phyloP scores from a whole-genome alignment of 1,284 basidiomycete species.

The Fomitiporia mediterranea region DNA sequence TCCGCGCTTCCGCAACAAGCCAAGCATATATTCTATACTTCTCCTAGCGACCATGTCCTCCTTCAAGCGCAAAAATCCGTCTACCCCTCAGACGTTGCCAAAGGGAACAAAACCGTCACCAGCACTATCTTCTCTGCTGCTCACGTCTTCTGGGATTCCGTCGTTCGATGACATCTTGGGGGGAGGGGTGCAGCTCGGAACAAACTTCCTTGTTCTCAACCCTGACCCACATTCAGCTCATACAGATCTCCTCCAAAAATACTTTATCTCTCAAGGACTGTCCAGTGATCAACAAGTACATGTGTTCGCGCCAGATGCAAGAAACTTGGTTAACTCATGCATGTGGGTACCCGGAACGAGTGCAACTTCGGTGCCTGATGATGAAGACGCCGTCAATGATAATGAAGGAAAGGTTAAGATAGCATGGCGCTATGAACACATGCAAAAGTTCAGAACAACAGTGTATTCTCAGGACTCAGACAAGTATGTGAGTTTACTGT shows the following conservation, averaged over 20 bases:
- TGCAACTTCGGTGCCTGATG: constrained; percentile 25
- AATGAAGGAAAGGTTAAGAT: constrained; percentile 67
- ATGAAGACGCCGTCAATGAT: constrained; percentile 41
- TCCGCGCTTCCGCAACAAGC: background rate
- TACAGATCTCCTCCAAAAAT: constrained; percentile 81
- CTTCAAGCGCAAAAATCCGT: constrained; percentile 68
- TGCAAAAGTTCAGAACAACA: constrained; percentile 90
- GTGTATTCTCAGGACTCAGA: constrained; percentile 41
- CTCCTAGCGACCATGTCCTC: constrained; percentile 71
- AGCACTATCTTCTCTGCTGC: constrained; percentile 52
- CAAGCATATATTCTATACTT: background rate
- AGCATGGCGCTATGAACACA: constrained; percentile 92
- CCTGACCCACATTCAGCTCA: constrained; percentile 86
- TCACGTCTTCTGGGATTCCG: constrained; percentile 85
- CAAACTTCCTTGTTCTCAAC: constrained; percentile 67
- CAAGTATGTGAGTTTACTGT: constrained; percentile 40
- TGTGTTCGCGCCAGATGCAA: constrained; percentile 58
- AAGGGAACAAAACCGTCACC: constrained; percentile 65
- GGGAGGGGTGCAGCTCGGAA: constrained; percentile 86
- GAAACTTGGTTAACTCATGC: constrained; percentile 57
- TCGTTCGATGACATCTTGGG: constrained; percentile 96
- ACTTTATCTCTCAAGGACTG: constrained; percentile 85
- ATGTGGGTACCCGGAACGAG: constrained; percentile 58
- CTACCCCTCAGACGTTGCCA: constrained; percentile 31
- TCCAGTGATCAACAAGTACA: constrained; percentile 64